Evolutionary conservation across 2,329 filamentous ascomycete genomes (phyloP), one percentile per base, ranked within the genome.

Genomic region (Xylariales sp.): DNA sequence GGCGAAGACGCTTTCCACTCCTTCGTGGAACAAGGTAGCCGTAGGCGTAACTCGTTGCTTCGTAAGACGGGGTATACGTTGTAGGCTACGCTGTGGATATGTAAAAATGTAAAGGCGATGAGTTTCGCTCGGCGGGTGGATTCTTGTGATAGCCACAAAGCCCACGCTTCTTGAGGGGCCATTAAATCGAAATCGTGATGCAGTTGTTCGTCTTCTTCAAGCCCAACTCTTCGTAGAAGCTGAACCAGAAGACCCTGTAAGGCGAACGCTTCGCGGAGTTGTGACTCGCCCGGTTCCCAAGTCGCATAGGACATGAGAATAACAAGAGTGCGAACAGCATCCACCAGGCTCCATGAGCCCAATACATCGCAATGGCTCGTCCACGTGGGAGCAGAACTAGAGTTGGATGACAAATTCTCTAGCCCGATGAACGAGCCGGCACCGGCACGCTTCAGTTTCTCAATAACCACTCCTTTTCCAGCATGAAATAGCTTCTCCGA

Each of bases 221-320:
- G 53, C 32, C 53, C 53, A 12, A 56, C 36, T 18, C 9, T 10
- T 45, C 53, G 36, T 45, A 56, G 41, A n/a, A 41, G 9, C 34
- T 18, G 53, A 10, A 56, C 53, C 5, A 56, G 53, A 6, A 41
- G 53, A 5, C 53, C 32, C 18, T 56, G 53, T 23, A 56, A 36
- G 3, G 32, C 30, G 7, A 56, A 56, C 1, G 53, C 53, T 16
- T 56, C 53, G 8, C 41, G 53, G 1, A 56, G 30, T 9, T 41
- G 41, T 8, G 53, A 28, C 32, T 41, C 53, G 3, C n/a, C 16
- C 16, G 53, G 53, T 34, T 56, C 53, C 53, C 53, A 56, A 10
- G 53, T 56, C 53, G 53, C 53, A 45, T 56, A 56, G 2, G n/a
- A 32, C 53, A 56, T 56, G 9, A 56, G 16, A 28, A 56, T 56